phyloP scores from a whole-genome alignment of 306 rosid species.

The Glycine soja region DNA sequence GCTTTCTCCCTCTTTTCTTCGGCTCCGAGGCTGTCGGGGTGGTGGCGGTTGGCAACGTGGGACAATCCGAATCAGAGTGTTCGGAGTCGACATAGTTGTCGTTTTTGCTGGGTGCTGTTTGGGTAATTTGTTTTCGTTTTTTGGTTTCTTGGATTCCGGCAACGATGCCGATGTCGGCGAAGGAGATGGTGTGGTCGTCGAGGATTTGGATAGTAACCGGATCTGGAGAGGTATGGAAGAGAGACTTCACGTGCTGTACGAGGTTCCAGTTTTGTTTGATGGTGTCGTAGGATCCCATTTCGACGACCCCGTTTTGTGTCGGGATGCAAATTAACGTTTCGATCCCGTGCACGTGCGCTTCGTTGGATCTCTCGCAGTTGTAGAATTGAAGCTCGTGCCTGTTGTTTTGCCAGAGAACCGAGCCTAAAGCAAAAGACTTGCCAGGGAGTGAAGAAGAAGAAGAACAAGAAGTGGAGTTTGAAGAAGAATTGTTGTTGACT shows the following conservation, averaged over 20 bases:
- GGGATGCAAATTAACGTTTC: constrained; percentile 79
- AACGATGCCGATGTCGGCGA: constrained; percentile 64
- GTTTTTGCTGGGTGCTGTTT: background rate
- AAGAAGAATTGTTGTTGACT: constrained; percentile 38
- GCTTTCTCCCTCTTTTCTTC: constrained; percentile 77
- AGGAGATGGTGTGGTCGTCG: constrained; percentile 54
- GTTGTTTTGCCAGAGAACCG: constrained; percentile 69
- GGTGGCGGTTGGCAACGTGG: background rate
- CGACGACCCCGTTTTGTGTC: constrained; percentile 68
- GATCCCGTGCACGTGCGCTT: constrained; percentile 78
- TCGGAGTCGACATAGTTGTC: constrained; percentile 55
- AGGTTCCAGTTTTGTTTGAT: constrained; percentile 71
- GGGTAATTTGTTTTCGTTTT: background rate
- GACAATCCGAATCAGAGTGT: constrained; percentile 64
- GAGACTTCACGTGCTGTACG: constrained; percentile 60
- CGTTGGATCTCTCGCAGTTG: constrained; percentile 76
- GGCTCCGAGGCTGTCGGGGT: constrained; percentile 15
- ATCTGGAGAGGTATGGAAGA: constrained; percentile 53
- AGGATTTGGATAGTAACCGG: constrained; percentile 37
- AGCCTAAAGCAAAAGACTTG: constrained; percentile 60
- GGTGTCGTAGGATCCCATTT: constrained; percentile 68
- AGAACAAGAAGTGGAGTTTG: background rate
- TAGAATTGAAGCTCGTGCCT: constrained; percentile 61
- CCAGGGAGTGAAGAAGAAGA: constrained; percentile 51
- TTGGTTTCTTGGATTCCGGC: constrained; percentile 48